phyloP scores from a whole-genome alignment of 176 grass and related monocot species.

The Bonia amplexicaulis region DNA sequence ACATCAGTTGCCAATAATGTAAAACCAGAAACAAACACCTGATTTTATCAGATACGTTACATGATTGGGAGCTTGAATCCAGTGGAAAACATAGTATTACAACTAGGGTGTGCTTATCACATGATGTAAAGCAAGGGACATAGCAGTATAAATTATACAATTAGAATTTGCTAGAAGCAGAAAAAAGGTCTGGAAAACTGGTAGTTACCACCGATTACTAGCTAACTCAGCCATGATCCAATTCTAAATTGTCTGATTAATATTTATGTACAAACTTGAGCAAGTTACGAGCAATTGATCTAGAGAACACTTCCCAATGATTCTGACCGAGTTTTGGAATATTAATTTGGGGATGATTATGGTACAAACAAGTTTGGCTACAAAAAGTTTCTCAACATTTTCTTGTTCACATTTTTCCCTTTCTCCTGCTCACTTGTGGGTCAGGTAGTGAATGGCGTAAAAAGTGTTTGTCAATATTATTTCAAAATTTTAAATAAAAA shows the following conservation, averaged over 20 bases:
- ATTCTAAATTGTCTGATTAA: background rate
- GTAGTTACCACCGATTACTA: background rate
- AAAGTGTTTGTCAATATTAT: background rate
- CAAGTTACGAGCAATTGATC: background rate
- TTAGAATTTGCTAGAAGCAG: background rate
- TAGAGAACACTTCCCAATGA: background rate
- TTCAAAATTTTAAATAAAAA: background rate
- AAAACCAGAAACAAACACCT: background rate
- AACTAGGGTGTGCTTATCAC: background rate
- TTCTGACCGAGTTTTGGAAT: background rate
- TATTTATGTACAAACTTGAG: background rate
- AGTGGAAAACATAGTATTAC: background rate
- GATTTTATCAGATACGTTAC: background rate
- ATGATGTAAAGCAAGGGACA: background rate
- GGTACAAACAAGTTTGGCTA: background rate
- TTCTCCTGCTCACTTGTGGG: background rate
- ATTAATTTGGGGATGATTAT: background rate
- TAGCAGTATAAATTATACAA: background rate
- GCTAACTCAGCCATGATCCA: background rate
- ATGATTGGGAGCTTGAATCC: background rate
- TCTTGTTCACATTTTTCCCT: background rate
- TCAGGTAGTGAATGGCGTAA: background rate
- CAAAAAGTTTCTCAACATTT: background rate
- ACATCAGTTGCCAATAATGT: background rate
- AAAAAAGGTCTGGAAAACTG: background rate